phyloP scores from a whole-genome alignment of 192 early-diverging fungal species.

The Phycomyces nitens region DNA sequence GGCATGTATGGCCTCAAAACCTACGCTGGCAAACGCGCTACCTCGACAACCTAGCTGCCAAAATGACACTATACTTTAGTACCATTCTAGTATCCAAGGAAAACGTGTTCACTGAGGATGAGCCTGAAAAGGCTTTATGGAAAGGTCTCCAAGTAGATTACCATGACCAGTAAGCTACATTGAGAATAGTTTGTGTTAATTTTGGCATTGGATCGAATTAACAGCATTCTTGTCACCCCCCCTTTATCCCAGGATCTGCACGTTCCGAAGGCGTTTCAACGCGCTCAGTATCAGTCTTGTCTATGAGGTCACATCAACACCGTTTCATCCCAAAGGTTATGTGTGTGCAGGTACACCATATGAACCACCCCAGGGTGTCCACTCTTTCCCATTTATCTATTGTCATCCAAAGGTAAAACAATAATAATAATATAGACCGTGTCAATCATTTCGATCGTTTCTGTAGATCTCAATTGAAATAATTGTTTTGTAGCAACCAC shows the following conservation, averaged over 20 bases:
- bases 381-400: constrained; percentile 55
- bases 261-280: constrained; percentile 42
- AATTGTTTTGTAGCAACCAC: constrained; percentile 31
- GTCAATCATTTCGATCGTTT: no score
- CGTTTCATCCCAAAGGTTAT: constrained; percentile 42
- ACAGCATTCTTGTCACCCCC: background rate
- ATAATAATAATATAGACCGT: background rate
- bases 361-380: constrained; percentile 47
- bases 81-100: constrained; percentile 44
- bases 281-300: constrained; percentile 43
- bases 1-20: constrained; percentile 37
- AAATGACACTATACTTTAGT: constrained; percentile 52
- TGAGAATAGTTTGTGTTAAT: background rate
- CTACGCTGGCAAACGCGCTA: constrained; percentile 42
- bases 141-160: constrained; percentile 41
- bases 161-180: constrained; percentile 39
- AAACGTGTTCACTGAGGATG: constrained; percentile 37
- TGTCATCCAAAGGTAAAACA: constrained; percentile 47
- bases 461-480: background rate
- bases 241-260: background rate
- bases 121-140: constrained; percentile 39
- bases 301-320: constrained; percentile 42
- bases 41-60: constrained; percentile 43
- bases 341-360: constrained; percentile 39
- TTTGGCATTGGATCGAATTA: no score